Base-by-base conservation (phyloP, 2,329 filamentous ascomycete genomes). In the Diaporthe ampelina region DNA sequence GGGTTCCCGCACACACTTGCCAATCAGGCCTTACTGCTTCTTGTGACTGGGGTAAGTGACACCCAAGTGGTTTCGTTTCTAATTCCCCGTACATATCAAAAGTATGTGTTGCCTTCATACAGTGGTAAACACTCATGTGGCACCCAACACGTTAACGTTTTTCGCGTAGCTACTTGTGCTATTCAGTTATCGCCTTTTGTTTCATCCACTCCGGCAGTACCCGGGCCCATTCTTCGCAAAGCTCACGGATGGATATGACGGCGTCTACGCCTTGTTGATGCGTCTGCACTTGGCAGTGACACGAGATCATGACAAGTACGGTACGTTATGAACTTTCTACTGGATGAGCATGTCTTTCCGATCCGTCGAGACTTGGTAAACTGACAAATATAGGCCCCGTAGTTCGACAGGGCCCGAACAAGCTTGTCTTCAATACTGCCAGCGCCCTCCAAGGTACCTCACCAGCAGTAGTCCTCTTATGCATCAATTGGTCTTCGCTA, bases 391-490 rank as follows among this genome's bases (percentile, higher is more conserved):
- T 35, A 48, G 69, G 69, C 21, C 32, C 54, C 11, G 54, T 50
- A 2, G 43, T 71, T 10, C 69, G 69, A n/a, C 43, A 35, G 8
- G 52, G 69, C 6, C 68, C 54, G n/a, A 21, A 61, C 26, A 71
- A 71, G 24, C 69, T 71, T 45, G 69, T 71, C 43, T 71, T 71
- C 37, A 59, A 71, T 4, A 10, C 69, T 5, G 13, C 4, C 26
- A 59, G 3, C 21, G 56, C 56, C 10, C 37, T 59, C 6, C 54
- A 59, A 61, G 69, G 56, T 71, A 29, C 26, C 13, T 15, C 24
- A 17, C 43, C 37, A 13, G 11, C 37, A 40, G 11, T 40, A 11
- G 37, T 40, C 37, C 11, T 40, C 37, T 13, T 40, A 40, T 40
- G 2, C 11, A 40, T 40, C 37, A 2, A 13, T 40, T 11, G 11